Evolutionary conservation across 768 basidiomycete genomes (phyloP).

Genomic region (Coprinopsis marcescibilis): DNA sequence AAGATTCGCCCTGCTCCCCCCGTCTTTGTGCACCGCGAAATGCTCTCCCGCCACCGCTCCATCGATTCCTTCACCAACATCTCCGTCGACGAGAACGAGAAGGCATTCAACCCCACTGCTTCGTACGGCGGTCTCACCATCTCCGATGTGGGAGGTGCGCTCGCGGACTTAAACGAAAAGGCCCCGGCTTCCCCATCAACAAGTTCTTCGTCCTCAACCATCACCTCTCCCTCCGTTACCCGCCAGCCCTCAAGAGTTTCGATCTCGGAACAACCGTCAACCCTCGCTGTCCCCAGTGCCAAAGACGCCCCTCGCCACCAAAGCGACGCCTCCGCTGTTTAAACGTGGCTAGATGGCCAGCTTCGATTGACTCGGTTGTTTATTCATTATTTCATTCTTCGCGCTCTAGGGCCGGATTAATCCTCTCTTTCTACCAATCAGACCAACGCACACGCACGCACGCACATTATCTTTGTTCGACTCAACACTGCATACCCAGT

Average conservation of each 20-base stretch:
- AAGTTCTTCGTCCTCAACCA: slow-evolving; percentile 29
- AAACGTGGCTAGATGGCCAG: background rate
- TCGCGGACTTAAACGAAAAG: slow-evolving; percentile 29
- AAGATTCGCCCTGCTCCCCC: slow-evolving; percentile 32
- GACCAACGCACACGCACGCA: too few relatives aligned
- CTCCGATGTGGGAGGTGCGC: slow-evolving; percentile 32
- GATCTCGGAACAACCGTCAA: background rate
- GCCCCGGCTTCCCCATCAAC: slow-evolving; percentile 31
- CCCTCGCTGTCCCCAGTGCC: background rate
- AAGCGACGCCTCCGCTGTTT: slow-evolving; percentile 8
- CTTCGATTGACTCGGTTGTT: background rate
- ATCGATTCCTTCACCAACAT: slow-evolving; percentile 41
- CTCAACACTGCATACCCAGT: background rate
- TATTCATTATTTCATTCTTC: slow-evolving; percentile 6
- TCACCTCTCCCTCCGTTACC: slow-evolving; percentile 21
- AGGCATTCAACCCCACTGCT: slow-evolving; percentile 25
- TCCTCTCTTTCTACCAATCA: too few relatives aligned
- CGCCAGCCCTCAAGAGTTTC: slow-evolving; percentile 20
- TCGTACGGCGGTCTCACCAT: slow-evolving; percentile 33
- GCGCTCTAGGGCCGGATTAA: background rate
- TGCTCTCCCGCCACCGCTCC: slow-evolving; percentile 43
- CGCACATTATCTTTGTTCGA: background rate
- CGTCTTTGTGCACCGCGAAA: slow-evolving; percentile 40
- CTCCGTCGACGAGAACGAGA: slow-evolving; percentile 31
- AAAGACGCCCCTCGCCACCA: background rate